Base-by-base conservation (phyloP, 805 yeast genomes). In the Candida fluviatilis region DNA sequence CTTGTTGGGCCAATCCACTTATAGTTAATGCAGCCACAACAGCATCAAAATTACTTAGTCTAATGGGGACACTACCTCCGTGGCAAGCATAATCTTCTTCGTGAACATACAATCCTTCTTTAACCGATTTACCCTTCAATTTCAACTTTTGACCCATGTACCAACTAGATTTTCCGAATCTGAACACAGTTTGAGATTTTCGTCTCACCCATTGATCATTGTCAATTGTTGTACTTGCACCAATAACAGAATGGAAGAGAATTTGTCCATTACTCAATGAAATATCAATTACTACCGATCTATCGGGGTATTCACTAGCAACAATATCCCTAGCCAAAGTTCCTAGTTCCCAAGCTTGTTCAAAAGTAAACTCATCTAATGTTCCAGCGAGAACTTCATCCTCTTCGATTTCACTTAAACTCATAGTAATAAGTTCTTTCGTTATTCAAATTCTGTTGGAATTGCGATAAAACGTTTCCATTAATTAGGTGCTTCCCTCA, bases 21-120 rank as follows among this genome's bases (percentile, higher is more conserved):
- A 76, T 61, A 3, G 81, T 74, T 31, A 78, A 56, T 1, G 75
- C 67, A 6, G 74, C 83, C 15, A 73, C 52, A 11, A 71, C 59
- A 12, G 53, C 49, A 35, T 58, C 69, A 31, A 58, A 52, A 18
- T 59, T 58, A 16, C 53, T 51, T 14, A 72, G 46, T 41, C 63
- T 64, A 23, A 77, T 56, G 8, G 82, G 81, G 35, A 77, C 67
- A 24, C 74, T 69, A 38, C 84, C 84, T 17, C 84, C 84, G 46
- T 75, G 79, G 21, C 64, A 55, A 7, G 79, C 78, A 47, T 65
- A 76, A 10, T 71, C 75, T 14, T 47, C 47, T 7, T 69, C 57
- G 19, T 69, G 65, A 14, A 75, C 55, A 38, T 62, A 68, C 29
- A 57, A 55, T 3, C 63, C 66, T 23, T 55, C 58, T 30, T 67